Conservation (phyloP, 2,329 filamentous ascomycete species). For the Talaromyces sp. region DNA sequence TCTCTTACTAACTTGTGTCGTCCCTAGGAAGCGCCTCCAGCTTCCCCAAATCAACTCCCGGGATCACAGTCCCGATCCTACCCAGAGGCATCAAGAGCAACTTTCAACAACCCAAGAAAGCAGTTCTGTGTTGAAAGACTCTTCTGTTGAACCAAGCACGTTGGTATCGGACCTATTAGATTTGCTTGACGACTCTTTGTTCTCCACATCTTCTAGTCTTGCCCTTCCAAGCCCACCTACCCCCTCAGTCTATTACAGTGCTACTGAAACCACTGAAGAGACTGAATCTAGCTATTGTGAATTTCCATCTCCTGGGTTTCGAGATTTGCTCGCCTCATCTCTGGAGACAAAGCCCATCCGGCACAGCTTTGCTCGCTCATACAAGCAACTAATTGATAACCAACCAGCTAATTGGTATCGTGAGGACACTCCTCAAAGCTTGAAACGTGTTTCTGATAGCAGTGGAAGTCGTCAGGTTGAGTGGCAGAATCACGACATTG, state of each 20-base stretch:
- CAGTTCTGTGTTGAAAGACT: neutral
- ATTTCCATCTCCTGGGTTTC: neutral
- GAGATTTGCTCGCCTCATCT: neutral
- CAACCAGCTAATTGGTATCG: neutral
- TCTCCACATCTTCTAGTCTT: constrained; percentile 1
- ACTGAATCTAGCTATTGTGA: neutral
- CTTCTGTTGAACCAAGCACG: neutral
- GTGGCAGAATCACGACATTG: neutral
- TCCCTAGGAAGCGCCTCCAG: neutral
- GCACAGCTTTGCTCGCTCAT: neutral
- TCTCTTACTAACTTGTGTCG: neutral
- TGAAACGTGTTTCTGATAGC: neutral
- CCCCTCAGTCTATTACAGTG: neutral
- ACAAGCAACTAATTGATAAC: neutral
- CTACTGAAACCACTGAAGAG: neutral
- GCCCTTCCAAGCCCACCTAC: neutral
- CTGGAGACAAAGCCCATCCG: neutral
- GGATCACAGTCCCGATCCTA: neutral
- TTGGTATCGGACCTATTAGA: constrained; percentile 13
- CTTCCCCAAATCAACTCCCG: neutral
- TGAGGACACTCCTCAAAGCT: neutral
- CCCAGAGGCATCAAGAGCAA: neutral
- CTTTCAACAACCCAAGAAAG: neutral
- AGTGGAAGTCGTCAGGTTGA: neutral
- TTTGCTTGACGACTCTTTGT: constrained; percentile 2